These are phyloP conservation scores for Lathyrus tuberosus DNA, from an alignment of 306 rosid genomes.

Conservation along the genomic window DNA sequence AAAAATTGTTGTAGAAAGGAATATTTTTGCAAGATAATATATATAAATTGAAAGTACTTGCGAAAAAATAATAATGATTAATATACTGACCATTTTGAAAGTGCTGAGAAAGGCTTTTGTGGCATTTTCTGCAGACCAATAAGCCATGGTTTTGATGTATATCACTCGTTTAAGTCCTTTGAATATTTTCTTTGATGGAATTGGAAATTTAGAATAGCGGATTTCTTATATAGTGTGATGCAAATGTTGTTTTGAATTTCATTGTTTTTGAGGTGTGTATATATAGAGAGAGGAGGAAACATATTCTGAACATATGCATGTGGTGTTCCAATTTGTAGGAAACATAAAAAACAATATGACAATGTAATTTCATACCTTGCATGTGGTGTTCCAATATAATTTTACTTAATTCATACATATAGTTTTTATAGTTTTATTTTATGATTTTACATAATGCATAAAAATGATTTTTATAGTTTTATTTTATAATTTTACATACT, in stretches of 20 bases:
- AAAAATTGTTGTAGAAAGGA: background rate
- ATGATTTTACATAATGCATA: no score
- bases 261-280: background rate
- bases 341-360: background rate
- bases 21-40: no score
- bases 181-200: background rate
- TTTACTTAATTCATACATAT: no score
- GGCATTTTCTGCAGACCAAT: conserved; percentile 98
- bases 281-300: conserved; percentile 28
- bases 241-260: conserved; percentile 34
- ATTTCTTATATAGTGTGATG: conserved; percentile 29
- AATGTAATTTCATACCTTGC: conserved; percentile 13
- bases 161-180: background rate
- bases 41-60: background rate
- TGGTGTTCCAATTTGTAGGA: conserved; percentile 19
- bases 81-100: conserved; percentile 67
- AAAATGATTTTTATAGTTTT: no score
- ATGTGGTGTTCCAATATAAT: no score
- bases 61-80: background rate
- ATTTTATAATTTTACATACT: no score
- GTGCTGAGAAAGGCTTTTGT: conserved; percentile 88
- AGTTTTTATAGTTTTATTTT: no score
- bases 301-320: conserved; percentile 28
- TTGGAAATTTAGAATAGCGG: background rate
- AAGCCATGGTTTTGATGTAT: conserved; percentile 50